Conservation (phyloP, 192 early-diverging fungal species). For the Fimicolochytrium jonesii region DNA sequence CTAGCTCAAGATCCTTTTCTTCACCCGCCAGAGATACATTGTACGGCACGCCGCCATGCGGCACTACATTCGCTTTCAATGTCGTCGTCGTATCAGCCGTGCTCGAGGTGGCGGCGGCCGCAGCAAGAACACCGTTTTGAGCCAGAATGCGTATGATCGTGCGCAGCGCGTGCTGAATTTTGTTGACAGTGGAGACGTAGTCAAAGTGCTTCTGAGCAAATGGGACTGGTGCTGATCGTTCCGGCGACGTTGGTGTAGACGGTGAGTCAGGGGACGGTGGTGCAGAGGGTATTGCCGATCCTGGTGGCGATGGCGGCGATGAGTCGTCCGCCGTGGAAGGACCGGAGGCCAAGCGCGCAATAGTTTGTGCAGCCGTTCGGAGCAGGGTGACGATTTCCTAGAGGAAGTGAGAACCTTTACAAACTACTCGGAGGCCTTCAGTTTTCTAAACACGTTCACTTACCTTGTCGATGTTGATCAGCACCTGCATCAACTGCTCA, state of each 20-base stretch:
- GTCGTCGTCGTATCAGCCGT: neutral
- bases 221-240: neutral
- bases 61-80: neutral
- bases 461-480: neutral
- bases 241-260: neutral
- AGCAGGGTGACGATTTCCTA: neutral
- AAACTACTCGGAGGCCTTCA: neutral
- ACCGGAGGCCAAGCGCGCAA: neutral
- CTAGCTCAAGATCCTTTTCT: constrained; percentile 22
- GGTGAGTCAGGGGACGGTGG: neutral
- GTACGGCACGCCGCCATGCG: constrained; percentile 6
- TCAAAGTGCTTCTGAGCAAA: neutral
- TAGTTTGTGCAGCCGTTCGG: neutral
- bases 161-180: neutral
- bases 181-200: neutral
- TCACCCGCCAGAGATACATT: constrained; percentile 14
- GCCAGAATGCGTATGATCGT: neutral
- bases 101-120: neutral
- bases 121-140: neutral
- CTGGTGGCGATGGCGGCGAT: neutral
- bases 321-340: neutral
- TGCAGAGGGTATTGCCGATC: too few species aligned
- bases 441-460: neutral
- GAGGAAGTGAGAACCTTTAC: neutral
- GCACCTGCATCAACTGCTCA: neutral